A percentile compares a stretch with the other conserved stretches of the same genome.
These are phyloP conservation scores for Wickerhamiella vanderwaltii DNA, from an alignment of 805 yeast genomes.

Conservation along the genomic window DNA sequence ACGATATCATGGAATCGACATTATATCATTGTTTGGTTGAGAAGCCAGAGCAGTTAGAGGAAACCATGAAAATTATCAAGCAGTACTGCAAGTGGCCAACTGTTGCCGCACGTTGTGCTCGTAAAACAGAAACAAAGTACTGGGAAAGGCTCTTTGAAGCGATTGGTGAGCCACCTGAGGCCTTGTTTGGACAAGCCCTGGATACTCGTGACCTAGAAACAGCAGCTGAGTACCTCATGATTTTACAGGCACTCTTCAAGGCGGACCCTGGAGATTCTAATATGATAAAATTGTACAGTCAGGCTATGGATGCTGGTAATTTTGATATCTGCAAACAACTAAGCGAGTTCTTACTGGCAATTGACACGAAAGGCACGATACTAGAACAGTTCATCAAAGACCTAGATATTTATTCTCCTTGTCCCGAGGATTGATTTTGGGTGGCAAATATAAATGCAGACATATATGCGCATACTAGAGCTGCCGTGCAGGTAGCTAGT, in stretches of 20 bases:
- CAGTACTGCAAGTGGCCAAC: slow-evolving; percentile 29
- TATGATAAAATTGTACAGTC: slow-evolving; percentile 25
- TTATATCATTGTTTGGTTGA: slow-evolving; percentile 28
- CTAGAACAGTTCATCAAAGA: slow-evolving; percentile 6
- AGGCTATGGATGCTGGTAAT: slow-evolving; percentile 27
- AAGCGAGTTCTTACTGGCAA: slow-evolving; percentile 26
- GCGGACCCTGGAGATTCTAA: slow-evolving; percentile 18
- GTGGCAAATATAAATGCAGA: too few species aligned
- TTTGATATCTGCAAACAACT: slow-evolving; percentile 30
- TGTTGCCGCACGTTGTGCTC: slow-evolving; percentile 37
- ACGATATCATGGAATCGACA: slow-evolving; percentile 32
- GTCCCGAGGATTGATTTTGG: too few species aligned
- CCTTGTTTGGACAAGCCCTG: slow-evolving; percentile 29
- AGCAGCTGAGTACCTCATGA: slow-evolving; percentile 32
- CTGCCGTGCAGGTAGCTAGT: too few species aligned
- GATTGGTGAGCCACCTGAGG: slow-evolving; percentile 26
- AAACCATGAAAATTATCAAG: slow-evolving; percentile 24
- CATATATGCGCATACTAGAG: too few species aligned
- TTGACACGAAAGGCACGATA: slow-evolving; percentile 1
- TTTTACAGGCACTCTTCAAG: slow-evolving; percentile 27
- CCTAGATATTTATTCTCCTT: slow-evolving; percentile 7
- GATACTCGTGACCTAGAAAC: slow-evolving; percentile 27
- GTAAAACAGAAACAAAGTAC: slow-evolving; percentile 45
- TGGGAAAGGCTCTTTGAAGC: slow-evolving; percentile 35
- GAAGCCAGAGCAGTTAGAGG: slow-evolving; percentile 10